These are phyloP conservation scores for Choiromyces venosus DNA, from an alignment of 495 filamentous ascomycete species.

Conservation along the genomic window DNA sequence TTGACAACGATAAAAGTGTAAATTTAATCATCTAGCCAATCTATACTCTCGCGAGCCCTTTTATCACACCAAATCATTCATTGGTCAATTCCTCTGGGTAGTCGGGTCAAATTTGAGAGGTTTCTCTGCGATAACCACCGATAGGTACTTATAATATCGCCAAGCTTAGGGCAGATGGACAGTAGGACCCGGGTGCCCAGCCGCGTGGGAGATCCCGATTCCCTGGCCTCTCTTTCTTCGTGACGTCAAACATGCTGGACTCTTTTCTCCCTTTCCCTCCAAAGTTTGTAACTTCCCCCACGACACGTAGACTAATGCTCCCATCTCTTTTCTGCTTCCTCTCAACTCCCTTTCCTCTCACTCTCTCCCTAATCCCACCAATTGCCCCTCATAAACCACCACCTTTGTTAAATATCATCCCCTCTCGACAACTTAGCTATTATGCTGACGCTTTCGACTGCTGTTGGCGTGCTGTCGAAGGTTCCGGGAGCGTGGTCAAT, in stretches of 20 bases:
- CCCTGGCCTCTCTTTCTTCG: background rate
- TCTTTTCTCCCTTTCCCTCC: background rate
- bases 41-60: background rate
- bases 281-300: background rate
- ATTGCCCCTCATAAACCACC: background rate
- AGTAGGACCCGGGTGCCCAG: background rate
- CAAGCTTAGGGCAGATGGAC: background rate
- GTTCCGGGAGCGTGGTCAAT: background rate
- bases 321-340: background rate
- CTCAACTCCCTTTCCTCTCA: background rate
- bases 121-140: background rate
- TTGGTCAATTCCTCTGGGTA: background rate
- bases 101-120: background rate
- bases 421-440: background rate
- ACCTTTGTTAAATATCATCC: background rate
- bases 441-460: slow-evolving; percentile 5
- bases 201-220: slow-evolving; percentile 4
- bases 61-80: background rate
- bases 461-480: slow-evolving; percentile 1
- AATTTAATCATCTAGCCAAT: background rate
- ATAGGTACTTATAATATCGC: slow-evolving; percentile 1
- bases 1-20: background rate
- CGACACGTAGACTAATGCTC: slow-evolving; percentile 1
- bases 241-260: slow-evolving; percentile 2
- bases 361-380: background rate